A percentile compares a stretch with the other conserved stretches of the same genome.
Conservation (phyloP, 2,329 filamentous ascomycete species). For the Leptoxyphium fumago region DNA sequence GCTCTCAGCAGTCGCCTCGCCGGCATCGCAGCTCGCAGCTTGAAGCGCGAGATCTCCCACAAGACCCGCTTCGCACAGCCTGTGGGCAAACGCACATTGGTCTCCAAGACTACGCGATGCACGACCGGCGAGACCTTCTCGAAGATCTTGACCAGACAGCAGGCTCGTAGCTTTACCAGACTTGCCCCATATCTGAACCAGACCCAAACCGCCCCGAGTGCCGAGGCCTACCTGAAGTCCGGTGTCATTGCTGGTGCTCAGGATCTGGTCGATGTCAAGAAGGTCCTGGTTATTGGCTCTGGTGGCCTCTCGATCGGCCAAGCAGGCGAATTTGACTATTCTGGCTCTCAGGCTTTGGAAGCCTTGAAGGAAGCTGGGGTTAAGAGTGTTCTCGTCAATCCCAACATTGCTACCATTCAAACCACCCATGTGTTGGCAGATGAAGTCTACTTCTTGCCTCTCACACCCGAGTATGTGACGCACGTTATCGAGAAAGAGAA, state of each 20-base stretch:
- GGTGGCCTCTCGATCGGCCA: conserved; percentile 94
- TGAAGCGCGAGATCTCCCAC: conserved; percentile 15
- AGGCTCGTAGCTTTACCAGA: conserved; percentile 12
- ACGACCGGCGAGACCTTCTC: conserved; percentile 5
- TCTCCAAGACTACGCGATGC: conserved; percentile 10
- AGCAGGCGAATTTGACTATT: conserved; percentile 97
- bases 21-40: conserved; percentile 16
- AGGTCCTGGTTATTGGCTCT: conserved; percentile 90
- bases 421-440: conserved; percentile 92
- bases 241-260: conserved; percentile 65
- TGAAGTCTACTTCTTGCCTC: conserved; percentile 94
- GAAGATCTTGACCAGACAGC: conserved; percentile 8
- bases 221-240: conserved; percentile 78
- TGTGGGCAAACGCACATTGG: conserved; percentile 15
- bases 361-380: conserved; percentile 92
- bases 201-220: conserved; percentile 58
- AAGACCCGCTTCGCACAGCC: conserved; percentile 10
- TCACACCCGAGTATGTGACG: conserved; percentile 93
- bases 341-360: conserved; percentile 91
- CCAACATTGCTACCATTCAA: conserved; percentile 96
- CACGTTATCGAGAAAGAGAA: conserved; percentile 94
- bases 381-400: conserved; percentile 84
- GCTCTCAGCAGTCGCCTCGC: conserved; percentile 20
- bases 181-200: conserved; percentile 15
- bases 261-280: conserved; percentile 79